Percentiles rank a stretch among this genome's conserved stretches.
phyloP scores from a whole-genome alignment of 768 basidiomycete species.

The Sistotremastrum suecicum region DNA sequence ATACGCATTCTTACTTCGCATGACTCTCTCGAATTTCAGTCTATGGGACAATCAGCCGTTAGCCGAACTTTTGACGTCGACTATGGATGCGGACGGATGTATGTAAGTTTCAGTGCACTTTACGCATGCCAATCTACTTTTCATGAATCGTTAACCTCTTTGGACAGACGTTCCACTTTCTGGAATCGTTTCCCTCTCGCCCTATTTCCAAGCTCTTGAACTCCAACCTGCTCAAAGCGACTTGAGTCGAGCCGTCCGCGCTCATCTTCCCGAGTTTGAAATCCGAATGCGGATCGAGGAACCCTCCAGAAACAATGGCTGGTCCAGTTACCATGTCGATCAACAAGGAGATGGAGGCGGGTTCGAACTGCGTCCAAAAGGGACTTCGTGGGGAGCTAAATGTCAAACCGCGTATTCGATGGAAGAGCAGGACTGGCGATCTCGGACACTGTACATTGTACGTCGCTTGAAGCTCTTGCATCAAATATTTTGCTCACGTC shows the following conservation, averaged over 20 bases:
- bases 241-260: conserved; percentile 47
- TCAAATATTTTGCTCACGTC: conserved; percentile 1
- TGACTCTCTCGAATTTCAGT: conserved; percentile 59
- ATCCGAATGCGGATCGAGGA: conserved; percentile 43
- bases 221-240: conserved; percentile 27
- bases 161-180: conserved; percentile 45
- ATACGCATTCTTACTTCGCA: conserved; percentile 31
- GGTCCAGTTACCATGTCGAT: conserved; percentile 20
- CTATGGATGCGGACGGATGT: conserved; percentile 36
- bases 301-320: conserved; percentile 20
- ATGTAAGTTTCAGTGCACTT: conserved; percentile 15
- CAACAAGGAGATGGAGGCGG: conserved; percentile 28
- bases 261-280: conserved; percentile 36
- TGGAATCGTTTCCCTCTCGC: conserved; percentile 31
- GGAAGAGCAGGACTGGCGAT: conserved; percentile 41
- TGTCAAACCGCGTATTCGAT: conserved; percentile 15
- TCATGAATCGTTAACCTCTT: conserved; percentile 8
- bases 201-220: conserved; percentile 9
- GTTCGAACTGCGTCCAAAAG: conserved; percentile 50
- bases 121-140: background rate
- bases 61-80: conserved; percentile 36
- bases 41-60: conserved; percentile 40
- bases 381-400: conserved; percentile 21
- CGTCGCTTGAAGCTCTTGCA: conserved; percentile 10
- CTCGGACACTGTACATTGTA: conserved; percentile 55